Evolutionary conservation across 163 green algal genomes (phyloP), one percentile per base, ranked within the genome.

Genomic region (Coccomyxa subellipsoidea): DNA sequence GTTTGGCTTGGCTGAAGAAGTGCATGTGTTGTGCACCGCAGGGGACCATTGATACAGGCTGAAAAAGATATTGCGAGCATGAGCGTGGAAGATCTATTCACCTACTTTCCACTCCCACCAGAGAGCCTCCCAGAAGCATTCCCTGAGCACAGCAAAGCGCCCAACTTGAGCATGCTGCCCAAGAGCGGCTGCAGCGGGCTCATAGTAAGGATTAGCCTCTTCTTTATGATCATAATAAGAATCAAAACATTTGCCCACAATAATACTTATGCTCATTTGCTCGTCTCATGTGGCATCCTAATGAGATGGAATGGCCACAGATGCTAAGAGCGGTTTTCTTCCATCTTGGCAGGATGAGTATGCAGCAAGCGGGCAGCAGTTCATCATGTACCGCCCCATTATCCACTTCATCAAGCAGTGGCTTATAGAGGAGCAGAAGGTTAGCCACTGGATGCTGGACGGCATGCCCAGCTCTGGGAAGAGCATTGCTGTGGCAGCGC

Each of bases 381-480:
- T n/a, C 31, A 72, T 81, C 40, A 81, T 81, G 77, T 72, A 54
- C 77, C 39, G 77, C 7, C 36, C 40, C 18, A 71, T 53, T 40
- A 38, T 71, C 29, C 40, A 81, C 32, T n/a, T 29, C 2, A 31
- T 81, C 29, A 71, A 29, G 29, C 40, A 37, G 40, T 27, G 12
- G 29, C 3, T 38, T 29, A 29, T 35, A 4, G 40, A 31, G 32
- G 35, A 78, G 8, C 31, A 80, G 54, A 54, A 73, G 32, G 66
- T 66, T 0, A 53, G 71, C 8, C 80, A 82, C 0, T 59, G 95
- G 70, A 82, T 90, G 36, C 80, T 96, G 27, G 76, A 87, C 7
- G 93, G 93, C 21, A 90, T 84, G 66, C 34, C 87, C 0, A 92
- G 93, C 23, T 80, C 73, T 37, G 93, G 93, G 77, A 96, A 96